Evolutionary conservation across 2,329 filamentous ascomycete species (phyloP), one percentile per base, ranked within the genome.

Genomic region (Ophiostoma sp.): DNA sequence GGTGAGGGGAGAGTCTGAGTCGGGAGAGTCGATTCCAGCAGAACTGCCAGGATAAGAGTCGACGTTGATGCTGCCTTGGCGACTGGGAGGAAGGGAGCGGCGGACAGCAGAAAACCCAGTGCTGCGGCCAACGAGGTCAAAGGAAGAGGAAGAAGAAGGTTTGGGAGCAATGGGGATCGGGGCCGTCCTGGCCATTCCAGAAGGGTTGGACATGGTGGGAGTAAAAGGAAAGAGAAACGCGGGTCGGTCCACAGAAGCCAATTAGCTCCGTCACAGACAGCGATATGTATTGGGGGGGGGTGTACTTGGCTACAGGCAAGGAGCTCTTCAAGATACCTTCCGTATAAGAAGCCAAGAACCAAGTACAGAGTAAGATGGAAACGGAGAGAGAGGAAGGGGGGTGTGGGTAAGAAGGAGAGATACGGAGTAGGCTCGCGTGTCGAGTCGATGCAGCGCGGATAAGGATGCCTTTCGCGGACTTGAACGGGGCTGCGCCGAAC

Each of bases 131-230:
- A 68, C 48, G 36, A 66, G 81, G 72, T 83, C 81, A 72, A 69
- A 70, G 23, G 71, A 70, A 17, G 72, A 72, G 11, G 85, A 84
- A 72, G 69, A 39, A 10, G 72, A 71, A 7, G 85, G 85, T 77
- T 88, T 87, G 74, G 87, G 85, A 73, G 87, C 87, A 78, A 89
- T 89, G 77, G 87, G 84, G 77, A 89, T 89, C 75, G 87, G 87
- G 77, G 85, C 86, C 80, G 87, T 88, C 79, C 87, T 82, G 73
- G 84, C 81, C 77, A 88, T 81, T 76, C 83, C 79, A 76, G 79
- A 81, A 74, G 84, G 81, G 75, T 82, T 84, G 75, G 85, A 83
- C 84, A 87, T 87, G 79, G 77, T 76, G 78, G 76, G 71, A 73
- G 77, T 76, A 72, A 71, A 71, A 69, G 65, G n/a, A 68, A 20